phyloP scores from a whole-genome alignment of 345 rosid genomes.

The Ceriops decandra region DNA sequence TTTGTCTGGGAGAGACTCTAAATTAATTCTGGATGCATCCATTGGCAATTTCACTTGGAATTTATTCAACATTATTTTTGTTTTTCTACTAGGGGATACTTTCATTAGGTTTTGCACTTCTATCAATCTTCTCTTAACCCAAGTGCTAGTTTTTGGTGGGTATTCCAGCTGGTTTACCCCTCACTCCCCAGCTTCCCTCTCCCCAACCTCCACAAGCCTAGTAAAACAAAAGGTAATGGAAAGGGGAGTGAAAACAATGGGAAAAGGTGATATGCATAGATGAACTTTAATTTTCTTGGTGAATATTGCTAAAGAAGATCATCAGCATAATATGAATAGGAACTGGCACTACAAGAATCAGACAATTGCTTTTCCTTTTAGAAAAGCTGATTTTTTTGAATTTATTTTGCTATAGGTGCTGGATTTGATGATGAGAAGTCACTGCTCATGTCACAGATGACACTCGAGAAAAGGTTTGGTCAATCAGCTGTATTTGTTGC shows the following conservation, averaged over 20 bases:
- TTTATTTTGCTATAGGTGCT: constrained; percentile 6
- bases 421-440: constrained; percentile 44
- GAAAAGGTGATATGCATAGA: not conserved
- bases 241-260: not conserved
- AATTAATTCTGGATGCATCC: not conserved
- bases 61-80: not conserved
- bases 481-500: constrained; percentile 41
- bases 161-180: not conserved
- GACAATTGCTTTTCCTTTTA: not conserved
- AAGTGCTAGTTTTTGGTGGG: not conserved
- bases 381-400: not conserved
- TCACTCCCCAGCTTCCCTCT: not conserved
- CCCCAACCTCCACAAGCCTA: not conserved
- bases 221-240: no score
- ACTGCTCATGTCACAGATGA: constrained; percentile 41
- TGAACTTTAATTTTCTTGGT: not conserved
- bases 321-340: not conserved
- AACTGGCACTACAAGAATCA: not conserved
- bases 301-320: not conserved
- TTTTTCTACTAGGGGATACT: not conserved
- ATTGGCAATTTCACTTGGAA: not conserved
- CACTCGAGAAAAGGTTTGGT: constrained; percentile 44
- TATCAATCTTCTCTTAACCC: not conserved
- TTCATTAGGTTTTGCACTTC: not conserved
- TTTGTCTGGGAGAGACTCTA: not conserved